Evolutionary conservation across 306 rosid genomes (phyloP).

Genomic region (Cicer pinnatifidum): DNA sequence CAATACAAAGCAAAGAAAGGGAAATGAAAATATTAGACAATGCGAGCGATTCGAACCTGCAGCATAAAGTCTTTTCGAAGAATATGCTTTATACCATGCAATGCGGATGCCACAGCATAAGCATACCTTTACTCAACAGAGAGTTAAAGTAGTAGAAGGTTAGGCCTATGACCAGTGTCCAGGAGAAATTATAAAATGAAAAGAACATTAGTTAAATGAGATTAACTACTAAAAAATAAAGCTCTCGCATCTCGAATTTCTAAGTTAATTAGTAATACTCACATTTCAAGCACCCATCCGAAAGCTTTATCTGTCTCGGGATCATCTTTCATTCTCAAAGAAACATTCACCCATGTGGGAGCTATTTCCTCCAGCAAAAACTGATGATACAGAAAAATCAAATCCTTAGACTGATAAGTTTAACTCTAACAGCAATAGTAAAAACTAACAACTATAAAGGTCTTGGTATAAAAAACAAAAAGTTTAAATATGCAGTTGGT

Average conservation of each 20-base stretch:
- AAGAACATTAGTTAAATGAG: constrained; percentile 34
- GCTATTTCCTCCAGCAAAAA: constrained; percentile 87
- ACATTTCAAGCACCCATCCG: constrained; percentile 99
- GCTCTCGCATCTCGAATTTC: background rate
- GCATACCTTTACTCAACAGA: constrained; percentile 73
- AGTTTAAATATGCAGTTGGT: background rate
- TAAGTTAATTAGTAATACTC: constrained; percentile 48
- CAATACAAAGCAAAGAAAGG: constrained; percentile 22
- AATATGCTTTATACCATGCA: constrained; percentile 78
- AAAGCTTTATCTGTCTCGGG: constrained; percentile 81
- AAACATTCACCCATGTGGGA: constrained; percentile 96
- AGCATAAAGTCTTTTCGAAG: constrained; percentile 85
- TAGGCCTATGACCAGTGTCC: constrained; percentile 36
- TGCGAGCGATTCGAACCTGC: constrained; percentile 61
- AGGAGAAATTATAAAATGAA: constrained; percentile 44
- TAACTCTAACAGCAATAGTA: background rate
- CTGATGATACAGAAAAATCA: constrained; percentile 56
- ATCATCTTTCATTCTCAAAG: constrained; percentile 90
- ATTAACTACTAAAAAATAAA: constrained; percentile 33
- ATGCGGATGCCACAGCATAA: constrained; percentile 92
- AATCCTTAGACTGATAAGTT: constrained; percentile 23
- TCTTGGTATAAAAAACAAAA: constrained; percentile 5
- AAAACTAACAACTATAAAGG: constrained; percentile 30
- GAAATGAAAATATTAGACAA: constrained; percentile 24
- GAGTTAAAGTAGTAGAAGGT: constrained; percentile 44